Evolutionary conservation across 352 stramenopile species (phyloP).

Genomic region (Pythium phragmiticola): DNA sequence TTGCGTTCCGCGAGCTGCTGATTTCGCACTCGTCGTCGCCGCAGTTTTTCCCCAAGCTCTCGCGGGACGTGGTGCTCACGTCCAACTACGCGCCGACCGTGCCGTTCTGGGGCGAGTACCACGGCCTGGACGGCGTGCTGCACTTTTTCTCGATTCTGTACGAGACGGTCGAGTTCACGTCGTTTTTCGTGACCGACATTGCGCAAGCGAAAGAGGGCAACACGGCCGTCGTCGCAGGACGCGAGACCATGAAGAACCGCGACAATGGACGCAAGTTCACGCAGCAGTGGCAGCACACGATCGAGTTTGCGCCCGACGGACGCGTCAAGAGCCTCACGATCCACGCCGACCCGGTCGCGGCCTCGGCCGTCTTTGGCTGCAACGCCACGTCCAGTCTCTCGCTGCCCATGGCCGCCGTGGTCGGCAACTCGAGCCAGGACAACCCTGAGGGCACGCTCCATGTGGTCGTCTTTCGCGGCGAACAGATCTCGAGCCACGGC

Average conservation of each 20-base stretch:
- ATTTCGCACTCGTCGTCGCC: constrained; percentile 87
- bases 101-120: constrained; percentile 88
- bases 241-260: constrained; percentile 89
- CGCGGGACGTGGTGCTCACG: constrained; percentile 78
- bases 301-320: constrained; percentile 84
- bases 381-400: constrained; percentile 86
- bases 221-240: constrained; percentile 77
- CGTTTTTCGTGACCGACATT: constrained; percentile 89
- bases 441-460: constrained; percentile 74
- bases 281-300: constrained; percentile 89
- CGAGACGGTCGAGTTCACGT: constrained; percentile 86
- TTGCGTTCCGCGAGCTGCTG: constrained; percentile 82
- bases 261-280: constrained; percentile 88
- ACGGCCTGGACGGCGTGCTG: constrained; percentile 82
- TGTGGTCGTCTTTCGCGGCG: constrained; percentile 75
- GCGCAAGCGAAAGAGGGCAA: constrained; percentile 80
- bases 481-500: constrained; percentile 76
- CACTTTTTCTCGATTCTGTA: constrained; percentile 91
- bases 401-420: constrained; percentile 78
- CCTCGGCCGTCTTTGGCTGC: constrained; percentile 85
- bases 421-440: constrained; percentile 75
- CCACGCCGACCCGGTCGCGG: constrained; percentile 76
- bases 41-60: constrained; percentile 88
- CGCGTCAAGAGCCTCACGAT: constrained; percentile 88
- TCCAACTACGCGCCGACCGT: constrained; percentile 88